Percentiles rank a stretch among this genome's conserved stretches.
phyloP scores from a whole-genome alignment of 2,329 filamentous ascomycete species.

The Penicillium psychrosexuale region DNA sequence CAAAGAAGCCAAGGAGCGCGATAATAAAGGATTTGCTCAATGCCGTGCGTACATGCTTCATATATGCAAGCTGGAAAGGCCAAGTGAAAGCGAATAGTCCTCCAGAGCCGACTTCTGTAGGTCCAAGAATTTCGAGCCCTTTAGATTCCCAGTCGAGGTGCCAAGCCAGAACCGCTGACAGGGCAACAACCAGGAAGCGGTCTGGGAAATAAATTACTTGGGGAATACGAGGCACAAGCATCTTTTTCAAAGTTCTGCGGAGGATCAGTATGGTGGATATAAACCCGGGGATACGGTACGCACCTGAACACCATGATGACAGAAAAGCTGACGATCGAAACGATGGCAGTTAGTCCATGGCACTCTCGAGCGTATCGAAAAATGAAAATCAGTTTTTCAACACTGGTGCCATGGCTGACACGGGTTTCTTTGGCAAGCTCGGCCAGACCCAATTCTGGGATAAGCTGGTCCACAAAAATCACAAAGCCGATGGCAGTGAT shows the following conservation, averaged over 20 bases:
- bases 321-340: slow-evolving; percentile 75
- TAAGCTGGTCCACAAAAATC: slow-evolving; percentile 90
- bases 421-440: slow-evolving; percentile 59
- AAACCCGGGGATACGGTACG: slow-evolving; percentile 23
- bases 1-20: slow-evolving; percentile 94
- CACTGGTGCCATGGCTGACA: slow-evolving; percentile 76
- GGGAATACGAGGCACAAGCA: slow-evolving; percentile 74
- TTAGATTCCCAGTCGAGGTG: slow-evolving; percentile 71
- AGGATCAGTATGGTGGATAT: slow-evolving; percentile 13
- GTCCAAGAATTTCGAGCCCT: slow-evolving; percentile 79
- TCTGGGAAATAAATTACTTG: slow-evolving; percentile 86
- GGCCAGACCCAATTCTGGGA: slow-evolving; percentile 80
- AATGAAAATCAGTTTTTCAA: slow-evolving; percentile 82
- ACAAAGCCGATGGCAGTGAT: slow-evolving; percentile 97
- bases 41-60: slow-evolving; percentile 78
- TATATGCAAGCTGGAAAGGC: slow-evolving; percentile 72
- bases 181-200: slow-evolving; percentile 81
- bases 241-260: slow-evolving; percentile 71
- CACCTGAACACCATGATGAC: slow-evolving; percentile 90
- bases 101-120: slow-evolving; percentile 71
- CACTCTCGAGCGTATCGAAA: slow-evolving; percentile 61
- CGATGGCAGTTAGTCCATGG: slow-evolving; percentile 70
- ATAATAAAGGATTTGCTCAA: slow-evolving; percentile 93
- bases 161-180: slow-evolving; percentile 78
- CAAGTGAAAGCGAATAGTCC: slow-evolving; percentile 75